Base-by-base conservation (phyloP, 257 asterid genomes). In the Fraxinus cuspidata region DNA sequence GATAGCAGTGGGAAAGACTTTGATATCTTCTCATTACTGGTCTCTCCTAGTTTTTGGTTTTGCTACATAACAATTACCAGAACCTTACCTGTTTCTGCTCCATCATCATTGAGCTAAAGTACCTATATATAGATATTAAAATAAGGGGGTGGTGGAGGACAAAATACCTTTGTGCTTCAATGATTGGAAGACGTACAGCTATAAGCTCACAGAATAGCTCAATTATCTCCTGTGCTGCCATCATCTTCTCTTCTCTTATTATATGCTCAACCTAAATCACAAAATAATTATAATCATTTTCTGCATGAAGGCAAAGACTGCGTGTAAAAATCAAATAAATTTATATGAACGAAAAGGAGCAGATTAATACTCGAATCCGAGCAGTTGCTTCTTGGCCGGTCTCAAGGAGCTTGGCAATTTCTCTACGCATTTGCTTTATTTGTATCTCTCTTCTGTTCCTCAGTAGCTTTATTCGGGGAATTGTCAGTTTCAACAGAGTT, bases 321-420 rank as follows among this genome's bases (percentile, higher is more conserved):
- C 67, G 12, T 58, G 31, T 58, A n/a, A 2, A 23, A 60, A 21
- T 60, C 32, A 25, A 60, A 21, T 3, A n/a, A 23, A 2, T 19
- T 27, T n/a, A 63, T 25, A 53, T 11, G 18, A 9, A 73, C 34
- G 4, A 28, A 38, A 12, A 40, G 16, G 47, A 28, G 7, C 27
- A 16, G n/a, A 67, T 47, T 63, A 63, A 66, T 86, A 95, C 97
- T 90, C 98, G 92, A 79, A 96, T 96, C 32, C 99, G 83, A 73
- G 99, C 99, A 73, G 98, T 93, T 73, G 98, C 99, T 89, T 96
- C 99, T 81, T 96, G 99, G 81, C 98, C 99, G 80, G 99, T 93
- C 90, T 92, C 98, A 32, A 96, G 94, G 38, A 96, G 94, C 89
- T 92, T 96, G 71, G 98, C 97, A 6, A 96, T 93, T 64, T 96